Evolutionary conservation across 345 rosid genomes (phyloP).

Genomic region (Citrus sinensis): DVS_A1.0 CM039161.1:11947501-11948000

Average conservation of each 20-base stretch:
- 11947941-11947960: background rate
- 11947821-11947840: background rate
- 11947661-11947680: background rate
- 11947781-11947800: background rate
- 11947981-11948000: no score
- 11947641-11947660: background rate
- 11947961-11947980: background rate
- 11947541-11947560: conserved; percentile 1
- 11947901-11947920: background rate
- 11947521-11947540: conserved; percentile 48
- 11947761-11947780: background rate
- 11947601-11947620: background rate
- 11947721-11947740: background rate
- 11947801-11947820: background rate
- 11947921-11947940: background rate
- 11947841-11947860: background rate
- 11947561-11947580: background rate
- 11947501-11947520: conserved; percentile 90
- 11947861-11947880: background rate
- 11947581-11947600: background rate
- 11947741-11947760: background rate
- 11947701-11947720: background rate
- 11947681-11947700: background rate
- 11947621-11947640: background rate
- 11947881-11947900: background rate